Evolutionary conservation across 345 rosid genomes (phyloP).

Genomic region (Pistacia vera): DNA sequence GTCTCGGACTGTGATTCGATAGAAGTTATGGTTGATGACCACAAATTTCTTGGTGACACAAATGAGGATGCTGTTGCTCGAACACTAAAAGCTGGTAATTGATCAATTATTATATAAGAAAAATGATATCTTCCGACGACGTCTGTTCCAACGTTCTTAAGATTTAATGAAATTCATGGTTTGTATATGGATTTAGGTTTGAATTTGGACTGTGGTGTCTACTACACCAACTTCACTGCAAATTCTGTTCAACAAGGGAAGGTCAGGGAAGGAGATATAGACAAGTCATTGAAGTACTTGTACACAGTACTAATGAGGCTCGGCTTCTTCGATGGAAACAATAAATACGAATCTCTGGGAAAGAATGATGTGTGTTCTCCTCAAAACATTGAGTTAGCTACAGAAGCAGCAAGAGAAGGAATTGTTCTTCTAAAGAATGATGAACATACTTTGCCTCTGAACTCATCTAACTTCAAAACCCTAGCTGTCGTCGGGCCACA

Average conservation of each 20-base stretch:
- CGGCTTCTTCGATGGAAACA: constrained; percentile 57
- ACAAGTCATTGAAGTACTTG: constrained; percentile 30
- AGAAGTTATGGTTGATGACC: constrained; percentile 43
- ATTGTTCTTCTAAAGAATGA: constrained; percentile 59
- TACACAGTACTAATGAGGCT: constrained; percentile 60
- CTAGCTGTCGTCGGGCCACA: constrained; percentile 60
- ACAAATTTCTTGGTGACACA: constrained; percentile 44
- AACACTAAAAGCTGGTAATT: constrained; percentile 54
- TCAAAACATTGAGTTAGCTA: constrained; percentile 42
- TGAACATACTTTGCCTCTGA: constrained; percentile 34
- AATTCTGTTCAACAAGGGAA: constrained; percentile 47
- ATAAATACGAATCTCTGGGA: constrained; percentile 35
- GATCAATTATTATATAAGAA: too few species aligned
- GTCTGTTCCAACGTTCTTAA: too few species aligned
- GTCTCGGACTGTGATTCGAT: constrained; percentile 58
- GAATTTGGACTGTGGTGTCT: constrained; percentile 70
- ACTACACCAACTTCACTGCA: constrained; percentile 29
- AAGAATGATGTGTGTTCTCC: constrained; percentile 35
- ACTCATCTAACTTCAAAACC: constrained; percentile 6
- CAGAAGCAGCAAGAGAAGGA: constrained; percentile 58
- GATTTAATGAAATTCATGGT: not conserved
- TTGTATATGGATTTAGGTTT: constrained; percentile 29
- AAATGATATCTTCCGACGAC: too few species aligned
- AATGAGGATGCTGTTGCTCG: constrained; percentile 56
- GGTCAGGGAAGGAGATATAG: constrained; percentile 33